phyloP scores from a whole-genome alignment of 768 basidiomycete species.

The Mycena vitilis region DNA sequence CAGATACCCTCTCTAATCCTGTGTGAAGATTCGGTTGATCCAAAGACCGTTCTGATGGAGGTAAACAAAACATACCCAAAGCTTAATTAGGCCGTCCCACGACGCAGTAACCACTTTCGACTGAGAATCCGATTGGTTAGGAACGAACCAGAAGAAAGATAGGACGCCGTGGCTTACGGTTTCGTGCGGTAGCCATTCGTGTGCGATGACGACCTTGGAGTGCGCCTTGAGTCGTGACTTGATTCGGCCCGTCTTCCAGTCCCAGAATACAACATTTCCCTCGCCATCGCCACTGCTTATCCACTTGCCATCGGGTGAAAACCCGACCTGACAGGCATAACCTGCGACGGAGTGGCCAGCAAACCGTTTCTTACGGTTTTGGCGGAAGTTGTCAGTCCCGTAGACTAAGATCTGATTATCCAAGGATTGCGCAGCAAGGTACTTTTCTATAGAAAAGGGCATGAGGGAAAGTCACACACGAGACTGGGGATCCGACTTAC shows the following conservation, averaged over 20 bases:
- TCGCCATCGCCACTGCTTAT: conserved; percentile 96
- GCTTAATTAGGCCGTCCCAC: conserved; percentile 98
- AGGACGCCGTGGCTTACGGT: conserved; percentile 72
- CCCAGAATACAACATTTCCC: conserved; percentile 98
- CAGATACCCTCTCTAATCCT: conserved; percentile 50
- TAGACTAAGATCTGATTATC: conserved; percentile 99
- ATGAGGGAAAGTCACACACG: conserved; percentile 24
- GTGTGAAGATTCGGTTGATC: conserved; percentile 30
- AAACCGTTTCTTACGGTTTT: conserved; percentile 98
- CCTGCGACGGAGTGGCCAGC: conserved; percentile 97
- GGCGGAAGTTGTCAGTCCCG: conserved; percentile 97
- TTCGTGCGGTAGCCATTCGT: conserved; percentile 98
- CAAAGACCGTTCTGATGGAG: conserved; percentile 23
- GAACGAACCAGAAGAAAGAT: conserved; percentile 58
- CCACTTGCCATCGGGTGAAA: conserved; percentile 98
- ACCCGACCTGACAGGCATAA: conserved; percentile 96
- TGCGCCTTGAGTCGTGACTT: conserved; percentile 91
- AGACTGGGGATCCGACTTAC: conserved; percentile 62
- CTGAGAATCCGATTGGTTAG: conserved; percentile 55
- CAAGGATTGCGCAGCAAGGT: conserved; percentile 96
- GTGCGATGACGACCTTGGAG: conserved; percentile 95
- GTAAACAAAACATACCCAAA: conserved; percentile 78
- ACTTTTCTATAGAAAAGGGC: conserved; percentile 71
- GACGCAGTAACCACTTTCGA: conserved; percentile 97
- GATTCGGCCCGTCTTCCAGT: conserved; percentile 98